phyloP scores from a whole-genome alignment of 768 basidiomycete genomes.

The Pholiota microspora region DNA sequence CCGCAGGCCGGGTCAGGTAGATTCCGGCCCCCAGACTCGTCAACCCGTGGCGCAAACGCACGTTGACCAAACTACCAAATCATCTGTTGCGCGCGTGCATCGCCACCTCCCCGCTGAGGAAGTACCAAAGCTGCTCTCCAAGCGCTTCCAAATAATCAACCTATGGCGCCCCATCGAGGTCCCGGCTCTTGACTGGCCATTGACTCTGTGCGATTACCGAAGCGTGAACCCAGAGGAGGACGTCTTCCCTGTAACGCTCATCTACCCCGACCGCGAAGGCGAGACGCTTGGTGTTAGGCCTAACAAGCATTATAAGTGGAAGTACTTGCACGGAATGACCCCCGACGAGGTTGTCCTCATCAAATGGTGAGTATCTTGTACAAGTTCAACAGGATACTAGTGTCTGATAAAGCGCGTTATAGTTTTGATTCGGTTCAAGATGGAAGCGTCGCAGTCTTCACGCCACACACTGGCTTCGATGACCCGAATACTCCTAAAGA shows the following conservation, averaged over 20 bases:
- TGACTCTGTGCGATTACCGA: conserved; percentile 51
- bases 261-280: conserved; percentile 50
- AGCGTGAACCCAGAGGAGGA: conserved; percentile 41
- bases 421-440: conserved; percentile 35
- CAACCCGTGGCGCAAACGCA: conserved; percentile 48
- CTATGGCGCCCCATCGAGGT: conserved; percentile 57
- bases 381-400: not conserved
- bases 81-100: conserved; percentile 45
- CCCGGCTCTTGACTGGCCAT: conserved; percentile 48
- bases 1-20: conserved; percentile 33
- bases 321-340: conserved; percentile 42
- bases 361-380: conserved; percentile 31
- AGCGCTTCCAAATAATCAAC: conserved; percentile 59
- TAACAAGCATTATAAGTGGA: conserved; percentile 50
- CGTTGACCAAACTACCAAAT: conserved; percentile 50
- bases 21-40: conserved; percentile 34
- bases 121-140: conserved; percentile 38
- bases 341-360: conserved; percentile 49
- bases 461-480: conserved; percentile 62
- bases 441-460: conserved; percentile 49
- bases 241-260: conserved; percentile 39
- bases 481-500: conserved; percentile 52
- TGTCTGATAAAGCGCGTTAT: not conserved
- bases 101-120: conserved; percentile 49
- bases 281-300: conserved; percentile 48